Evolutionary conservation across 305 asterid genomes (phyloP).

Genomic region (Plantago lanceolata): DNA sequence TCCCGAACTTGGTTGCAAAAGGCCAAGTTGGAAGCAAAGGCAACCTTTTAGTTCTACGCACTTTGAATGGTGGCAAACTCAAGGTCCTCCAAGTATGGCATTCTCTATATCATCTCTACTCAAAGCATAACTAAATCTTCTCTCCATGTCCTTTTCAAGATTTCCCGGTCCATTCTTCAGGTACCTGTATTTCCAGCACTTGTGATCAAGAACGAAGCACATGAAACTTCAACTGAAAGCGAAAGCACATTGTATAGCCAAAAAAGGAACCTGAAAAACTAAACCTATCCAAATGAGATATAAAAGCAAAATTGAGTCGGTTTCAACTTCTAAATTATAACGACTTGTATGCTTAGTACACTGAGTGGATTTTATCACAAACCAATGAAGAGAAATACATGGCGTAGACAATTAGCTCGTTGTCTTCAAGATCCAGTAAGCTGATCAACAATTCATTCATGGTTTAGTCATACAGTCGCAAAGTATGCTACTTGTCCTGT

Average conservation of each 20-base stretch:
- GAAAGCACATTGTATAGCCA: not conserved
- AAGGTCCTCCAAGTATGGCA: conserved; percentile 98
- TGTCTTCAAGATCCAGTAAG: not conserved
- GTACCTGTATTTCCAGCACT: conserved; percentile 50
- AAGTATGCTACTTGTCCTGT: not conserved
- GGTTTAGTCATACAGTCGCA: not conserved
- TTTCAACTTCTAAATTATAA: not conserved
- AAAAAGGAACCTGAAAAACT: not conserved
- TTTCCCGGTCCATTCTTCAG: conserved; percentile 74
- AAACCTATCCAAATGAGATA: not conserved
- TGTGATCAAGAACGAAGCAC: not conserved
- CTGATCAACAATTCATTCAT: not conserved
- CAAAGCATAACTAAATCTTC: conserved; percentile 92
- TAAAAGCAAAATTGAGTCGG: not conserved
- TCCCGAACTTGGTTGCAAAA: not conserved
- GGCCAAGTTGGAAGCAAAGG: not conserved
- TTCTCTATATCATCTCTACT: conserved; percentile 97
- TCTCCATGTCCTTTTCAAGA: conserved; percentile 83
- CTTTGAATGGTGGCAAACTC: conserved; percentile 7
- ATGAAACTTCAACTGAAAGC: not conserved
- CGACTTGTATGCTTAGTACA: not conserved
- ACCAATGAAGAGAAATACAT: not conserved
- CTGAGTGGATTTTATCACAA: not conserved
- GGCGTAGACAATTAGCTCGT: not conserved
- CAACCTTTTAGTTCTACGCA: not conserved